Percentiles rank a stretch among this genome's conserved stretches.
Evolutionary conservation across 208 protist species (phyloP).

Genomic region (Trypanosoma vivax): DNA sequence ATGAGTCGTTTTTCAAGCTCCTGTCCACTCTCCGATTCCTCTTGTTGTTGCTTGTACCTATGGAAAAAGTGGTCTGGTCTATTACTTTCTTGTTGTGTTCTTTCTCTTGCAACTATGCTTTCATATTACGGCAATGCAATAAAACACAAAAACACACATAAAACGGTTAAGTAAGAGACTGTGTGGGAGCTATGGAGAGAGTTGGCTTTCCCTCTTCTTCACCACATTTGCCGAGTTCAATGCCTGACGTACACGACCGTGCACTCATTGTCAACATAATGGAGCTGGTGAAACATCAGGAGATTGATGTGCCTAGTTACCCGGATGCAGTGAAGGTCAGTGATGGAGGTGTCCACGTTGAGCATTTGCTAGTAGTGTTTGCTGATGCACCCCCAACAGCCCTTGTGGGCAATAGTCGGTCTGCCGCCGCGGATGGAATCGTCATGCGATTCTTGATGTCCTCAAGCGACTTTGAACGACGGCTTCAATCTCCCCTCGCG

Average conservation of each 20-base stretch:
- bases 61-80: too few relatives aligned
- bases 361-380: conserved; percentile 15
- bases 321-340: background rate
- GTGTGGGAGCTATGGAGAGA: conserved; percentile 10
- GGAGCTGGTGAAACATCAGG: conserved; percentile 3
- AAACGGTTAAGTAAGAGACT: too few relatives aligned
- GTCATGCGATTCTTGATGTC: conserved; percentile 10
- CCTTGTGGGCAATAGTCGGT: background rate
- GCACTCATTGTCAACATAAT: conserved; percentile 15
- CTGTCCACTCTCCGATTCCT: too few relatives aligned
- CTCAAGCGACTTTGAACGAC: conserved; percentile 3
- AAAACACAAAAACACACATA: too few relatives aligned
- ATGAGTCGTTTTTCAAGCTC: too few relatives aligned
- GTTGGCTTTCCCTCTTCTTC: conserved; percentile 2
- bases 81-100: too few relatives aligned
- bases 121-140: too few relatives aligned
- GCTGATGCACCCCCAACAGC: background rate
- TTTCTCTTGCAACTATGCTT: too few relatives aligned
- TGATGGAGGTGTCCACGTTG: background rate
- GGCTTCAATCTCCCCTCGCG: background rate
- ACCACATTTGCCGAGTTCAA: too few relatives aligned
- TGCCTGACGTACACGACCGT: too few relatives aligned
- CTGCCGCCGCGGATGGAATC: background rate
- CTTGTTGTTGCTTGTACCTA: too few relatives aligned
- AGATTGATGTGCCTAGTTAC: background rate